A percentile compares a stretch with the other conserved stretches of the same genome.
Conservation (phyloP, 805 yeast species). For the Wickerhamiella musiphila region DNA sequence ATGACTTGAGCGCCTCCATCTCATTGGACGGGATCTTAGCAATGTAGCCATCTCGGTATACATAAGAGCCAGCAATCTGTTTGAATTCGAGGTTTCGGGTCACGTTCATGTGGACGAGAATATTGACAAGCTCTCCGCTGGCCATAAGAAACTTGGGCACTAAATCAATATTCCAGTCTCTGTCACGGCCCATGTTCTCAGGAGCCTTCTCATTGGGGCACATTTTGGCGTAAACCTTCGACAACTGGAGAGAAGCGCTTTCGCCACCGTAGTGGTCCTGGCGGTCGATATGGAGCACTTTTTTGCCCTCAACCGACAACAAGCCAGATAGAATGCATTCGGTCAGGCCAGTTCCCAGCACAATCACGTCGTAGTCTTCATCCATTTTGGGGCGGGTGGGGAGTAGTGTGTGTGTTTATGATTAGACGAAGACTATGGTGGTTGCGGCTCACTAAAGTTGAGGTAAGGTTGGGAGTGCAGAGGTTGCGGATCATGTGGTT, state of each 20-base stretch:
- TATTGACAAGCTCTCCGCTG: constrained; percentile 91
- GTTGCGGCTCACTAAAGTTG: neutral
- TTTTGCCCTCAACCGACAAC: constrained; percentile 93
- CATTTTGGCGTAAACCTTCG: constrained; percentile 60
- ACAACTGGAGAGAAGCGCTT: constrained; percentile 21
- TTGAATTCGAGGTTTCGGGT: constrained; percentile 92
- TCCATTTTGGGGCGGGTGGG: constrained; percentile 38
- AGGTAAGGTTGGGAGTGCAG: neutral
- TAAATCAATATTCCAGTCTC: constrained; percentile 96
- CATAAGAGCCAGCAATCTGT: constrained; percentile 91
- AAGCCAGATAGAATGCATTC: constrained; percentile 92
- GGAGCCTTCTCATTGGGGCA: constrained; percentile 39
- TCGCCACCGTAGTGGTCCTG: constrained; percentile 87
- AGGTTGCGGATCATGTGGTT: too few relatives aligned
- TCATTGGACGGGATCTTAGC: constrained; percentile 92
- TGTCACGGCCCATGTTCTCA: constrained; percentile 70
- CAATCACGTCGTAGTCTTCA: constrained; percentile 92
- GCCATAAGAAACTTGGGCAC: constrained; percentile 97
- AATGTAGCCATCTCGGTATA: constrained; percentile 73
- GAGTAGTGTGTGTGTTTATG: neutral
- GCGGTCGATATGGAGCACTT: constrained; percentile 88
- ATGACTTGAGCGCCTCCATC: constrained; percentile 75
- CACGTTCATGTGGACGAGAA: constrained; percentile 87
- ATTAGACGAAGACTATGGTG: neutral
- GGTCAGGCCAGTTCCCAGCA: constrained; percentile 84